These are phyloP conservation scores for Citrus reticulata DNA, from an alignment of 345 rosid genomes.

Conservation along the genomic window DNA sequence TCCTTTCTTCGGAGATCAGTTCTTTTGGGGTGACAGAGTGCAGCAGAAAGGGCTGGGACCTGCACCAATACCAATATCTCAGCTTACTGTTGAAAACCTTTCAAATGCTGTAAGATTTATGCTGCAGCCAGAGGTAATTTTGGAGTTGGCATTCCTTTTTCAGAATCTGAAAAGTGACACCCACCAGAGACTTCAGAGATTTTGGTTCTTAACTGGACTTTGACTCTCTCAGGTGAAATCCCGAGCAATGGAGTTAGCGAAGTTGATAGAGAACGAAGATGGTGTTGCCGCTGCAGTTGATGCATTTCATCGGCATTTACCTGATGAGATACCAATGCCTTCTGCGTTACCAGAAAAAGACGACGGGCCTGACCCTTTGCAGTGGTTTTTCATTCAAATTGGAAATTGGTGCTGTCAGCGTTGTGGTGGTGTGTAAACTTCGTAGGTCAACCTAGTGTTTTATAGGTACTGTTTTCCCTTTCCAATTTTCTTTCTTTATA, in stretches of 20 bases:
- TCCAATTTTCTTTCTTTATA: neutral
- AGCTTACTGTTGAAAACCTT: constrained; percentile 77
- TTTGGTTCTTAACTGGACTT: neutral
- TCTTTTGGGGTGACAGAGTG: constrained; percentile 94
- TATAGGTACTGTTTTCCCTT: constrained; percentile 7
- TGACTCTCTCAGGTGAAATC: constrained; percentile 58
- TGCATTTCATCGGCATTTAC: constrained; percentile 89
- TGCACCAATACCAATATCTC: constrained; percentile 71
- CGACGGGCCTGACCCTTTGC: constrained; percentile 48
- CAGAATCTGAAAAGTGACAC: neutral
- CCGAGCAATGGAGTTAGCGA: constrained; percentile 63
- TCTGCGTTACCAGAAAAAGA: constrained; percentile 37
- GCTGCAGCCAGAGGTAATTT: constrained; percentile 88
- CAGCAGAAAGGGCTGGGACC: constrained; percentile 77
- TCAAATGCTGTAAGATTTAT: constrained; percentile 73
- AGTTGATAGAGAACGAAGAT: constrained; percentile 81
- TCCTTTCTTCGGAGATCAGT: constrained; percentile 98
- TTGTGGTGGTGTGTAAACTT: constrained; percentile 36
- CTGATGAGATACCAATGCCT: constrained; percentile 59
- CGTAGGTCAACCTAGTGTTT: constrained; percentile 11
- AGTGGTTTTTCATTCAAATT: constrained; percentile 60
- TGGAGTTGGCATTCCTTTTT: neutral
- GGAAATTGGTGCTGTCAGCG: constrained; percentile 64
- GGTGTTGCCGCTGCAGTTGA: constrained; percentile 90
- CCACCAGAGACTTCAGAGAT: neutral